Conservation (phyloP, 192 early-diverging fungal genomes). For the Endogone sp. region DNA sequence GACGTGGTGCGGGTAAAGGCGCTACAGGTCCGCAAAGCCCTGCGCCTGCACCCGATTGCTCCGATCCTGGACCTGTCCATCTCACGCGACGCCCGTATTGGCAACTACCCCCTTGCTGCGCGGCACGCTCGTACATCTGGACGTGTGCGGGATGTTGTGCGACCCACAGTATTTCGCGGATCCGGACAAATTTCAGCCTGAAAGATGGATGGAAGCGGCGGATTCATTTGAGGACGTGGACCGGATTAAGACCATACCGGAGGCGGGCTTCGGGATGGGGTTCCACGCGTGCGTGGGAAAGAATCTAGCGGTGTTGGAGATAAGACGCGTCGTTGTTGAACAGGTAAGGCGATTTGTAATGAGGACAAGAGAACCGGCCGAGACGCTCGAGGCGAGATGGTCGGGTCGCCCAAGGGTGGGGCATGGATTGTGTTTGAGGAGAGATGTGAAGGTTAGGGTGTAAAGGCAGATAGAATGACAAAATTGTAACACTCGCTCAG, state of each 20-base stretch:
- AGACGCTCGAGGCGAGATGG: background rate
- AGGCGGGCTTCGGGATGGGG: constrained; percentile 41
- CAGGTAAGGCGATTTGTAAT: background rate
- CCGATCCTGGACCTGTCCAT: background rate
- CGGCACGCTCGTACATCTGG: constrained; percentile 21
- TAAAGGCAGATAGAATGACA: too few relatives aligned
- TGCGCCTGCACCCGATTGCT: constrained; percentile 16
- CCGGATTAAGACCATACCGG: background rate
- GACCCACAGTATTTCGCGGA: constrained; percentile 18
- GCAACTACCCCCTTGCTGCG: constrained; percentile 30
- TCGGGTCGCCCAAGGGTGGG: background rate
- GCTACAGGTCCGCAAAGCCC: constrained; percentile 10
- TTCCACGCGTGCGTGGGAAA: constrained; percentile 44
- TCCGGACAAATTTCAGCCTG: constrained; percentile 21
- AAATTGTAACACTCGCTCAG: too few relatives aligned
- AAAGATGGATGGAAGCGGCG: constrained; percentile 15
- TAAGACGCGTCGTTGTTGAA: constrained; percentile 9
- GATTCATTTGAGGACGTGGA: background rate
- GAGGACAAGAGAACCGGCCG: background rate
- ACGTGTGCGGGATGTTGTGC: background rate
- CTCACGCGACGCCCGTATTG: constrained; percentile 1
- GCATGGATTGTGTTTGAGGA: background rate
- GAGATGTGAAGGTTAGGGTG: too few relatives aligned
- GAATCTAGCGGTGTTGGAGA: constrained; percentile 44
- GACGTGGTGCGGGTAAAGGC: background rate